These are phyloP conservation scores for Nannizziopsis arthrosporioides DNA, from an alignment of 2,329 filamentous ascomycete genomes.

Conservation along the genomic window DNA sequence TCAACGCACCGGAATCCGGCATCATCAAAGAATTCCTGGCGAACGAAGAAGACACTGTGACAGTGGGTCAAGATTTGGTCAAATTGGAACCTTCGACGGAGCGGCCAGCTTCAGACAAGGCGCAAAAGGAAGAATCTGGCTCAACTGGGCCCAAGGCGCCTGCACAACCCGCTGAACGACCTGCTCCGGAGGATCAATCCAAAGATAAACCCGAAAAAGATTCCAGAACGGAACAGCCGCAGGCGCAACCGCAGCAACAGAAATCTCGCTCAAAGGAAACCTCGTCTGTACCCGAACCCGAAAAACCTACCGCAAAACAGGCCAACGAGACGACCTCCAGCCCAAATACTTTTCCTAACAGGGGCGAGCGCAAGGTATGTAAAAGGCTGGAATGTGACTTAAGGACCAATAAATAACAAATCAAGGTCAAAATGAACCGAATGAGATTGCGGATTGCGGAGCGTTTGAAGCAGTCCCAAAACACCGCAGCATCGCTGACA, in stretches of 20 bases:
- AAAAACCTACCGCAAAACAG: slow-evolving; percentile 9
- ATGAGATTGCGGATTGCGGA: slow-evolving; percentile 97
- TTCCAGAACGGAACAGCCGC: slow-evolving; percentile 22
- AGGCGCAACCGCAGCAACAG: slow-evolving; percentile 14
- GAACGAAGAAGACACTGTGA: slow-evolving; percentile 89
- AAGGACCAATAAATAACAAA: not conserved
- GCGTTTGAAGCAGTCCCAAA: slow-evolving; percentile 97
- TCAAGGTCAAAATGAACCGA: slow-evolving; percentile 96
- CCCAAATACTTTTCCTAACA: slow-evolving; percentile 48
- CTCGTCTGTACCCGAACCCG: slow-evolving; percentile 6
- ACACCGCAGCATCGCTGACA: slow-evolving; percentile 90
- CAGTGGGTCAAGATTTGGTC: slow-evolving; percentile 81
- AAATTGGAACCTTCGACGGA: slow-evolving; percentile 66
- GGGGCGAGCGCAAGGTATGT: slow-evolving; percentile 78
- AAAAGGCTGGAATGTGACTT: not conserved
- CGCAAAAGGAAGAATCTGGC: not conserved
- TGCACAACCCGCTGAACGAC: too few relatives aligned
- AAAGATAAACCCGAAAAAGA: slow-evolving; percentile 7
- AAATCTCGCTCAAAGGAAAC: not conserved
- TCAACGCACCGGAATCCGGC: slow-evolving; percentile 85
- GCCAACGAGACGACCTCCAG: slow-evolving; percentile 9
- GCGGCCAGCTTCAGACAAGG: slow-evolving; percentile 1
- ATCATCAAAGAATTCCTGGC: slow-evolving; percentile 85
- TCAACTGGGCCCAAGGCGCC: too few relatives aligned
- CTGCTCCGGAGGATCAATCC: too few relatives aligned